Base-by-base conservation (phyloP, 805 yeast genomes). In the Metschnikowia bowlesiae region DNA sequence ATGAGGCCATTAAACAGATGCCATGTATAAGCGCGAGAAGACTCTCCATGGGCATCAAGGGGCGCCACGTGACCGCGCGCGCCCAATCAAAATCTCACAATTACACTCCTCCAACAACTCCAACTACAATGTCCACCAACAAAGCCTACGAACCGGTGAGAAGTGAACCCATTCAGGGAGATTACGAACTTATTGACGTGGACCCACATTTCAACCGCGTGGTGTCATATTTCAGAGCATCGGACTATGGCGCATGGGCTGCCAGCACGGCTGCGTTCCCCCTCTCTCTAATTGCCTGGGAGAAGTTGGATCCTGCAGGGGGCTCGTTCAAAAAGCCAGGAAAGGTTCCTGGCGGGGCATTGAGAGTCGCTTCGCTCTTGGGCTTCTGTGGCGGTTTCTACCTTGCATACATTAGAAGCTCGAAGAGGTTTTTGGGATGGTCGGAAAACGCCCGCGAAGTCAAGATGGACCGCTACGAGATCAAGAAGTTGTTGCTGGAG, bases 121-220 rank as follows among this genome's bases (percentile, higher is more conserved):
- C 31, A 39, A 6, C 18, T 36, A 47, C 43, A 51, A 73, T 73
- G 78, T 72, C 77, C 26, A 71, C 71, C 60, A 67, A 66, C 53
- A 63, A 64, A 54, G 61, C 60, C 45, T 66, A 69, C 58, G 65
- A 68, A 56, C 78, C 78, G 46, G 67, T 73, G 31, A 73, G 78
- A 66, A 52, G 57, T 39, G 54, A 48, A 38, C 56, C 59, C 43
- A 55, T 54, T 2, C 51, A 45, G 47, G 55, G 59, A 11, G 76
- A 73, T 60, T 74, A 71, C 57, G 78, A 74, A 61, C 62, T 74
- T 48, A 89, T 88, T 60, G 96, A 88, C 64, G 75, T 79, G 46
- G 96, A 88, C 65, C 96, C 96, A 31, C 82, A 82, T 56, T 86
- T 88, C 69, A 62, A 66, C 36, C 76, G 87, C 52, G 96, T 89